These are phyloP conservation scores for Linaria vulgaris DNA, from an alignment of 257 asterid genomes.

Conservation along the genomic window DNA sequence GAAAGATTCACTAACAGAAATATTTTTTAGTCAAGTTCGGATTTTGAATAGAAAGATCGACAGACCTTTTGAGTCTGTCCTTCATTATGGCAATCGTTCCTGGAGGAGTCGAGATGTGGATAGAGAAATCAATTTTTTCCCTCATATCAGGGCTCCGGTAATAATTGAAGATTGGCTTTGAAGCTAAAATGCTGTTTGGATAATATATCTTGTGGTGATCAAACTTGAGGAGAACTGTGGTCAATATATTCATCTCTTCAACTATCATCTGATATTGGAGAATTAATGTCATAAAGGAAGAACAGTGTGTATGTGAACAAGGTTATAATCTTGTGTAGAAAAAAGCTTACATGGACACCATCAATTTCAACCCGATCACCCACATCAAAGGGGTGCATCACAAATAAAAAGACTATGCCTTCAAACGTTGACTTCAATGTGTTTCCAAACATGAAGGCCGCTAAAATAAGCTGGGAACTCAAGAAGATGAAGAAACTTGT, in stretches of 20 bases:
- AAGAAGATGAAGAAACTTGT: conserved; percentile 54
- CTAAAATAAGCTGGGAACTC: conserved; percentile 47
- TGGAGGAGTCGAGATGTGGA: conserved; percentile 44
- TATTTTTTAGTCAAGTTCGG: too few species aligned
- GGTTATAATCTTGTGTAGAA: neutral
- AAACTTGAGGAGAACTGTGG: conserved; percentile 39
- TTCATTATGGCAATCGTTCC: conserved; percentile 41
- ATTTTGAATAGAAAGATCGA: too few species aligned
- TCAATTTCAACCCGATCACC: conserved; percentile 63
- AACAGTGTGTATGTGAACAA: too few species aligned
- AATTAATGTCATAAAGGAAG: too few species aligned
- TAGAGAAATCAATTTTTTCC: conserved; percentile 43
- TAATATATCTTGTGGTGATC: conserved; percentile 47
- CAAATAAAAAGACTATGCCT: conserved; percentile 58
- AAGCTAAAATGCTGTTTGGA: conserved; percentile 45
- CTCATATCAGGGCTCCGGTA: conserved; percentile 57
- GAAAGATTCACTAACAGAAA: too few species aligned
- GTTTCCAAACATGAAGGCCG: conserved; percentile 62
- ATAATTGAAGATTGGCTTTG: conserved; percentile 50
- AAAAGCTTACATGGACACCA: conserved; percentile 47
- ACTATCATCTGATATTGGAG: conserved; percentile 40
- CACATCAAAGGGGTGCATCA: conserved; percentile 67
- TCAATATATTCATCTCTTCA: conserved; percentile 55
- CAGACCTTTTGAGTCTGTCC: conserved; percentile 41
- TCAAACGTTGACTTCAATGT: conserved; percentile 67